phyloP scores from a whole-genome alignment of 1,139 yeast species.

The Kodamaea anthophila region DNA sequence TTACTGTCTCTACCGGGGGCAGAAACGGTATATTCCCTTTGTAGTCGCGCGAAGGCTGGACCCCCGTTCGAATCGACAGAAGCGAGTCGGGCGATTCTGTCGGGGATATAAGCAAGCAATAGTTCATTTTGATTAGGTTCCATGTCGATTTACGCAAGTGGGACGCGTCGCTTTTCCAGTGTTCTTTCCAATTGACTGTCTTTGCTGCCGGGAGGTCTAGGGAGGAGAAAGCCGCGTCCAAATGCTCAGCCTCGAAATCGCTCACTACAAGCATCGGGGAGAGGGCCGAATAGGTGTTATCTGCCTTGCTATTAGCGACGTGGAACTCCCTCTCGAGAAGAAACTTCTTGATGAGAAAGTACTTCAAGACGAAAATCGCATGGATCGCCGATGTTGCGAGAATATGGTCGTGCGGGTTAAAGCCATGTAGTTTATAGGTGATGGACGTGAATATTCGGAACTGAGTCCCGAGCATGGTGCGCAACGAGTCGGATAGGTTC shows the following conservation, averaged over 20 bases:
- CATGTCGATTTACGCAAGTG: conserved; percentile 28
- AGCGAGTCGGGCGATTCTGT: conserved; percentile 1
- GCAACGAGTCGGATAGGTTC: conserved; percentile 10
- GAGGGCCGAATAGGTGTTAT: background rate
- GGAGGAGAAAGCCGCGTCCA: conserved; percentile 19
- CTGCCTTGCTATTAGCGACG: conserved; percentile 1
- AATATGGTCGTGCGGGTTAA: conserved; percentile 10
- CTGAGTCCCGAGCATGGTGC: conserved; percentile 25
- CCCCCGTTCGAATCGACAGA: conserved; percentile 5
- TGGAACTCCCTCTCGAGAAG: conserved; percentile 8
- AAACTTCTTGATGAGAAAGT: conserved; percentile 19
- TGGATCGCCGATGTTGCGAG: conserved; percentile 25
- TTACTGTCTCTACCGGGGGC: conserved; percentile 1
- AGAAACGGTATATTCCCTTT: background rate
- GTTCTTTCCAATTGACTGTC: conserved; percentile 1
- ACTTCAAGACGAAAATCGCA: conserved; percentile 27
- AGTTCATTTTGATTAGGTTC: conserved; percentile 26
- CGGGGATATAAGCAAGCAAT: conserved; percentile 9
- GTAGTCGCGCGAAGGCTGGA: background rate
- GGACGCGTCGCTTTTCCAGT: conserved; percentile 18
- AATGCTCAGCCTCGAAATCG: conserved; percentile 22
- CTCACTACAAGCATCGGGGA: conserved; percentile 11
- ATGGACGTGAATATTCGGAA: conserved; percentile 26
- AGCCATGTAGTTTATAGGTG: conserved; percentile 14
- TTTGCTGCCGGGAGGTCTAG: conserved; percentile 19